These are phyloP conservation scores for Basipetospora chlamydospora DNA, from an alignment of 2,329 filamentous ascomycete genomes.

Conservation along the genomic window DNA sequence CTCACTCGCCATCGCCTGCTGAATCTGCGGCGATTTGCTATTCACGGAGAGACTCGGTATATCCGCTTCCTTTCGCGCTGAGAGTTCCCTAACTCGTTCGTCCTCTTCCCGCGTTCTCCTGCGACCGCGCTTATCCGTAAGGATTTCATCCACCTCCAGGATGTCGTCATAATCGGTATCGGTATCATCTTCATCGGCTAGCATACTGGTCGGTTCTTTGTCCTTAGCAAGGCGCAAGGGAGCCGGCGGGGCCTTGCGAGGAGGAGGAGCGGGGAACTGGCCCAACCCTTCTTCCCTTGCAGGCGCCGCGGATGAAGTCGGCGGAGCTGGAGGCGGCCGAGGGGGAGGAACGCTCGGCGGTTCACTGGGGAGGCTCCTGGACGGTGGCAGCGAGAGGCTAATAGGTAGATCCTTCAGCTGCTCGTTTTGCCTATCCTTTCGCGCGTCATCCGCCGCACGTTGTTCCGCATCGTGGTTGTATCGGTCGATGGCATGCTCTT, in stretches of 20 bases:
- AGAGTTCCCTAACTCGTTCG: constrained; percentile 58
- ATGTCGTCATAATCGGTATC: constrained; percentile 78
- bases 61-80: constrained; percentile 53
- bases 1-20: constrained; percentile 10
- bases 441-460: constrained; percentile 24
- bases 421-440: constrained; percentile 29
- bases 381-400: constrained; percentile 38
- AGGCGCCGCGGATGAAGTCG: constrained; percentile 20
- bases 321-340: constrained; percentile 26
- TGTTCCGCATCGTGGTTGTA: constrained; percentile 42
- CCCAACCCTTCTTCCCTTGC: constrained; percentile 27
- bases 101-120: constrained; percentile 80
- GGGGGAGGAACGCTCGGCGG: constrained; percentile 39
- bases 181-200: constrained; percentile 45
- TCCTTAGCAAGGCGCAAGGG: constrained; percentile 56
- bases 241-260: constrained; percentile 71
- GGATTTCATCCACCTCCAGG: constrained; percentile 51
- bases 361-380: constrained; percentile 36
- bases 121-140: constrained; percentile 51
- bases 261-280: constrained; percentile 45
- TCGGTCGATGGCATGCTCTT: constrained; percentile 42
- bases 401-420: constrained; percentile 32
- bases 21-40: constrained; percentile 37
- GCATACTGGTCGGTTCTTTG: neutral
- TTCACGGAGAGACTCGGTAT: constrained; percentile 61